These are phyloP conservation scores for Blepharisma japonicum DNA, from an alignment of 73 alveolate genomes.

Conservation along the genomic window DNA sequence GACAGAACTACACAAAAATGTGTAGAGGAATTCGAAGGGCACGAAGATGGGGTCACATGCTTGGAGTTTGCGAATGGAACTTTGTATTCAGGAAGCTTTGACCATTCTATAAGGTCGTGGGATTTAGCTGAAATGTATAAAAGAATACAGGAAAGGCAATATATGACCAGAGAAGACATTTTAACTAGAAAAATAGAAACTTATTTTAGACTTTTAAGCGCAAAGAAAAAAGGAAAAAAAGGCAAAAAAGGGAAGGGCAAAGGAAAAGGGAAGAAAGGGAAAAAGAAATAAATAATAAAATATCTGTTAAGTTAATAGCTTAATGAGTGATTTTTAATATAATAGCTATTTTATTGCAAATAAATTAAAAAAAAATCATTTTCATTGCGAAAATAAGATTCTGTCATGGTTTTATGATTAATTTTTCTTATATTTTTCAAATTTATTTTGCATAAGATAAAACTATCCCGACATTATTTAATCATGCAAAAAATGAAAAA, in stretches of 20 bases:
- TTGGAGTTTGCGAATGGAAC: slow-evolving; percentile 68
- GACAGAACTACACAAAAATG: slow-evolving; percentile 56
- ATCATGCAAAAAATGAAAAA: too few relatives aligned
- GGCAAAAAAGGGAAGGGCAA: slow-evolving; percentile 36
- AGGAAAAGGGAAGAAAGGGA: slow-evolving; percentile 38
- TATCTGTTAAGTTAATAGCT: not conserved
- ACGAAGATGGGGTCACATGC: slow-evolving; percentile 82
- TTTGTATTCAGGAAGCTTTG: slow-evolving; percentile 74
- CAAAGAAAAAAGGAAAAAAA: slow-evolving; percentile 39
- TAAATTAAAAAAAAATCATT: too few relatives aligned
- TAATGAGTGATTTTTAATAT: too few relatives aligned
- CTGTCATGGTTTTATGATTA: too few relatives aligned
- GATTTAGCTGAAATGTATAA: slow-evolving; percentile 65
- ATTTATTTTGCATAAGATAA: too few relatives aligned
- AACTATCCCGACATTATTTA: too few relatives aligned
- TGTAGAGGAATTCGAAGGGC: slow-evolving; percentile 74
- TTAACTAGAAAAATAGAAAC: slow-evolving; percentile 46
- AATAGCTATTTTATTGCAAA: too few relatives aligned
- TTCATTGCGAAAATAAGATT: too few relatives aligned
- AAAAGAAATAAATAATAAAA: slow-evolving; percentile 22
- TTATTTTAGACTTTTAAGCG: slow-evolving; percentile 36
- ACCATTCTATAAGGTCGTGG: slow-evolving; percentile 75
- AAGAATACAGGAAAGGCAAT: slow-evolving; percentile 64
- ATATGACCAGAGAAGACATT: slow-evolving; percentile 71
- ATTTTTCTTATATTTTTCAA: too few relatives aligned